Base-by-base conservation (phyloP, 331 rosid species). In the Acacia pycnantha region DNA sequence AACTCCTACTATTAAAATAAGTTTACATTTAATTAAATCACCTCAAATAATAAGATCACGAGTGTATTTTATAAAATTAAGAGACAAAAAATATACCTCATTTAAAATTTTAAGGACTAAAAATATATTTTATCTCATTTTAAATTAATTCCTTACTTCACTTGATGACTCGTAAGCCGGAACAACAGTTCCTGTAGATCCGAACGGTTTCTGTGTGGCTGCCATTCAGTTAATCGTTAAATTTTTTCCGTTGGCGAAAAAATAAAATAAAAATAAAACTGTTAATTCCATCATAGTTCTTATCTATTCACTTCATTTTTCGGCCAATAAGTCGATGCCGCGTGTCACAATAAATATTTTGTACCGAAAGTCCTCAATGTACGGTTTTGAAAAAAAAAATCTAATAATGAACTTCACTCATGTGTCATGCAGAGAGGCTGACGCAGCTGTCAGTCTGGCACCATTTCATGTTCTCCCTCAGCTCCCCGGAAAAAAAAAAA, bases 381-480 rank as follows among this genome's bases (percentile, higher is more conserved):
- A 51, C 68, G 41, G 16, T 47, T 6, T 50, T 48, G 4, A 0
- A 0, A 15, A 16, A 27, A 41, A 53, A 37, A 40, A 68, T 51
- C 70, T 40, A 74, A 26, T 74, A 35, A 73, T 72, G 75, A 70
- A 44, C 24, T 81, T 27, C 80, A 51, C 64, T 74, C 80, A 80
- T 31, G 29, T 75, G 69, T 79, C 54, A 58, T 48, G 54, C 81
- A 37, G 76, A 48, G 81, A 73, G 77, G 77, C 29, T 70, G 83
- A 85, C 81, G 54, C 18, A 78, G 59, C 87, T 43, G 77, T 85
- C 82, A 44, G 88, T 79, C 81, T 76, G 31, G 64, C 50, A 24
- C 43, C 3, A 22, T 47, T 11, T 29, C 53, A 14, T 48, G 53
- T 48, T 12, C 15, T 48, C 53, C 18, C 21, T 11, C 53, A n/a